These are phyloP conservation scores for Smittium mucronatum DNA, from an alignment of 371 early-diverging fungal species.

Conservation along the genomic window DNA sequence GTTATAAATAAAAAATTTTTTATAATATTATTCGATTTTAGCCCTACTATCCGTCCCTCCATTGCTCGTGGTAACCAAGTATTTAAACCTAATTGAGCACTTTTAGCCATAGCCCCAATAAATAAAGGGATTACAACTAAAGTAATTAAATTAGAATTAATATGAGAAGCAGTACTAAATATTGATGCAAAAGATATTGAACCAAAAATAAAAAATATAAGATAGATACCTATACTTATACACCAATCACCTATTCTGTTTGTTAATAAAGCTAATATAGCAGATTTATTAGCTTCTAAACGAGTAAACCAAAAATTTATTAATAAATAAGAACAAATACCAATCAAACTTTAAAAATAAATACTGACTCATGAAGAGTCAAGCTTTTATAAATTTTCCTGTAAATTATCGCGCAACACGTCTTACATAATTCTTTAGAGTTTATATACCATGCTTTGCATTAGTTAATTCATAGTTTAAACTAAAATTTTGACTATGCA, in stretches of 20 bases:
- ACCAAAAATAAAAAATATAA: constrained; percentile 40
- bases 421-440: constrained; percentile 15
- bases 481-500: constrained; percentile 24
- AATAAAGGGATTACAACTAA: constrained; percentile 45
- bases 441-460: constrained; percentile 15
- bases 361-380: constrained; percentile 9
- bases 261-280: constrained; percentile 48
- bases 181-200: constrained; percentile 49
- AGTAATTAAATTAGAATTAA: constrained; percentile 44
- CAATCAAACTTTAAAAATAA: constrained; percentile 33
- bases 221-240: constrained; percentile 42
- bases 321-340: constrained; percentile 47
- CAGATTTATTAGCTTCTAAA: constrained; percentile 54
- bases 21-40: constrained; percentile 13
- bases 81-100: constrained; percentile 48
- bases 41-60: constrained; percentile 28
- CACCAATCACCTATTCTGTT: constrained; percentile 57
- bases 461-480: constrained; percentile 8
- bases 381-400: constrained; percentile 11
- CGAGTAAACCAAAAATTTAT: constrained; percentile 60
- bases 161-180: constrained; percentile 44
- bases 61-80: constrained; percentile 44
- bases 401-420: constrained; percentile 18
- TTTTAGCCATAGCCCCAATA: constrained; percentile 53
- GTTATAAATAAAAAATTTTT: no score